Evolutionary conservation across 305 asterid genomes (phyloP).

Genomic region (Striga hermonthica): DNA sequence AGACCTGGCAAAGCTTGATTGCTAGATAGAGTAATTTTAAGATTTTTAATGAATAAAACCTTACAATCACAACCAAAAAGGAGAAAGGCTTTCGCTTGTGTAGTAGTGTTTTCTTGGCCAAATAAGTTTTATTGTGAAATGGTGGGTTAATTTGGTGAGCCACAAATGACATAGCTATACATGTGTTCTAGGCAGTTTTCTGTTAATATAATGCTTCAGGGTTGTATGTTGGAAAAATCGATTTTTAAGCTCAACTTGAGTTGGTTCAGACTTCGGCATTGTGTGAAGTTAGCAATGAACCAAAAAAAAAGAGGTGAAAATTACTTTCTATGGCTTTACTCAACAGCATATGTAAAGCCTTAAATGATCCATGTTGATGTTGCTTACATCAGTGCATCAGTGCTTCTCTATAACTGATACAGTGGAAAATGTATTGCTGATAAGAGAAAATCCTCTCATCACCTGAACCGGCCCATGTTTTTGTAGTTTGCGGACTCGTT

Average conservation of each 20-base stretch:
- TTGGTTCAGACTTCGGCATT: background rate
- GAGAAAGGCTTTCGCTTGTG: background rate
- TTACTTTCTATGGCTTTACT: too few species aligned
- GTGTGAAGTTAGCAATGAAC: background rate
- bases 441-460: too few species aligned
- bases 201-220: background rate
- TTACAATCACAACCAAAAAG: background rate
- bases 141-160: background rate
- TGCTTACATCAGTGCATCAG: too few species aligned
- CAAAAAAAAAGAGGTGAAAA: too few species aligned
- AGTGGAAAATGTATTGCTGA: too few species aligned
- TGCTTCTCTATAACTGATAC: too few species aligned
- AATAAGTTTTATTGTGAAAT: slow-evolving; percentile 4
- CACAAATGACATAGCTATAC: background rate
- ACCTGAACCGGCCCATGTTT: too few species aligned
- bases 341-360: too few species aligned
- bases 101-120: background rate
- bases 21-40: background rate
- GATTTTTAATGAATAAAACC: background rate
- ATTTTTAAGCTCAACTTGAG: too few species aligned
- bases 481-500: too few species aligned
- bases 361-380: too few species aligned
- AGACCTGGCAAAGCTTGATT: background rate
- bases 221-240: background rate
- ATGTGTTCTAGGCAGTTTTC: background rate